Base-by-base conservation (phyloP, 495 filamentous ascomycete species). In the Aspergillus panamensis region DNA sequence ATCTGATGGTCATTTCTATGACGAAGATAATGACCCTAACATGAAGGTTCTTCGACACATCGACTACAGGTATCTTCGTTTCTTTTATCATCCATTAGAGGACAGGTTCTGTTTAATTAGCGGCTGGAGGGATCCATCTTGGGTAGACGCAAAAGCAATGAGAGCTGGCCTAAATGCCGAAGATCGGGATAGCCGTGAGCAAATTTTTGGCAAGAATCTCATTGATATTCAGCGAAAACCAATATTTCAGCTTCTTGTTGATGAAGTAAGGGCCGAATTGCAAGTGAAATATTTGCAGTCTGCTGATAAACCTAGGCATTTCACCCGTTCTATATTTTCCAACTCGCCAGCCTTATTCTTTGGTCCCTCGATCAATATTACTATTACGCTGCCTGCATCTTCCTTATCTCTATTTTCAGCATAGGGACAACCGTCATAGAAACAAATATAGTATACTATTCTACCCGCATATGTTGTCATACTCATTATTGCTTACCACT, bases 311-410 rank as follows among this genome's bases (percentile, higher is more conserved):
- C 7, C 25, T 17, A 94, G 87, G 91, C 88, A 4, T 91, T 99
- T 68, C 94, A 97, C 66, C 95, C 95, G 3, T 97, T 99, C 74
- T 99, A 97, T 66, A 86, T 97, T 35, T 99, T 99, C 72, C 95
- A 99, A 69, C 85, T 99, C 64, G 92, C 91, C 32, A 97, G 95
- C 76, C 76, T 99, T 54, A 69, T 94, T 47, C 85, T 99, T 5
- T 99, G 95, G 95, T 96, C 92, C 14, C 59, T 96, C 30, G 95
- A 99, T 65, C 77, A 92, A 62, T 99, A 99, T 65, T 97, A 96
- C 63, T 97, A 97, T 68, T 99, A 99, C 77, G 95, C 95, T 31
- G 79, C 84, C 30, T 96, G 92, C 69, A 99, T 99, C 58, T 96
- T 99, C 62, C 63, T 95, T 53, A 99, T 99, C 60, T 99, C 95